Percentiles rank a stretch among this genome's conserved stretches.
These are phyloP conservation scores for Phytopythium helicoides DNA, from an alignment of 352 stramenopile species.

Conservation along the genomic window DNA sequence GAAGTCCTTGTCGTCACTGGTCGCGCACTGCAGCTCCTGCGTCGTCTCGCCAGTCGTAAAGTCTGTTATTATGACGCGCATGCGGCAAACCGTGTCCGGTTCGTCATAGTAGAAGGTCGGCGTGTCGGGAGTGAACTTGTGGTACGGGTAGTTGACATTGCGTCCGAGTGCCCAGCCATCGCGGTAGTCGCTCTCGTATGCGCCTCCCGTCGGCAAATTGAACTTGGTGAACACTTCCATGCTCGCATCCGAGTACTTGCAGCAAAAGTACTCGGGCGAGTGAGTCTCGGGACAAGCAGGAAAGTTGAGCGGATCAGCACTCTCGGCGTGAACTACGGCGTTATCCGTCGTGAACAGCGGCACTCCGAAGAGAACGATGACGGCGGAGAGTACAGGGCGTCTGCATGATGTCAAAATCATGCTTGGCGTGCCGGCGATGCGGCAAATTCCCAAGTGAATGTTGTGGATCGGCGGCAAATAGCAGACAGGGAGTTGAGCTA, in stretches of 20 bases:
- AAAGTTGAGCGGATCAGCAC: conserved; percentile 14
- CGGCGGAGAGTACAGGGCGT: not conserved
- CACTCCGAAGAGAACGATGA: not conserved
- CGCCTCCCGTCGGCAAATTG: conserved; percentile 18
- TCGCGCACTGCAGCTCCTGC: conserved; percentile 28
- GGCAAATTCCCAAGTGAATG: conserved; percentile 1
- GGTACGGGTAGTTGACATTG: conserved; percentile 31
- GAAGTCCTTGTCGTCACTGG: conserved; percentile 4
- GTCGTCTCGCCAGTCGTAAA: conserved; percentile 12
- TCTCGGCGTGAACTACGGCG: not conserved
- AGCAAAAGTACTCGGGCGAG: conserved; percentile 34
- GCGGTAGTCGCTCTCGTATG: conserved; percentile 25
- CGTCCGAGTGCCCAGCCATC: conserved; percentile 19
- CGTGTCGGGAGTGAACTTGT: conserved; percentile 24
- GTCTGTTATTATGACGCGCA: conserved; percentile 17
- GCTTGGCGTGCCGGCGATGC: not conserved
- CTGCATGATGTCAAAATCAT: not conserved
- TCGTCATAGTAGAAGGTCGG: conserved; percentile 31
- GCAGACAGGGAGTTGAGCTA: too few species aligned
- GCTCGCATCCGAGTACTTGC: conserved; percentile 16
- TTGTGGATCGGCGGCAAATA: too few species aligned
- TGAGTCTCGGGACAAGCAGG: conserved; percentile 28
- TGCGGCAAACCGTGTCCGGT: conserved; percentile 16
- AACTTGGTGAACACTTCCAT: conserved; percentile 35
- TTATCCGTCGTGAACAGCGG: not conserved